Conservation (phyloP, 1,284 basidiomycete species). For the Fomitopsis palustris region DNA sequence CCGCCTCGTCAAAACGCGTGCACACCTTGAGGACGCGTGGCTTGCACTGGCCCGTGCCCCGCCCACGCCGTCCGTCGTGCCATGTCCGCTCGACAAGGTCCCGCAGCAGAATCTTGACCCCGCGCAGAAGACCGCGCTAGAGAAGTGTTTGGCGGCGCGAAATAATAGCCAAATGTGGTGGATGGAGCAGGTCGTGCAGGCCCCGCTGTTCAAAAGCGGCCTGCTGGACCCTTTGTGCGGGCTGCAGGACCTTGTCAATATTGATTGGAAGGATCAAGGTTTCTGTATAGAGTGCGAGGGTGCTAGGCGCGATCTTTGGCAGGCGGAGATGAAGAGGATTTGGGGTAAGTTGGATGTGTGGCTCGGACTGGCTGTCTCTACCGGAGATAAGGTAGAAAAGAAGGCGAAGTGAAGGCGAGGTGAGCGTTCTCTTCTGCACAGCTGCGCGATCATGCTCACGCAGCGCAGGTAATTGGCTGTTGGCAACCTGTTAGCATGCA, state of each 20-base stretch:
- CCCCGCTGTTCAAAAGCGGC: conserved; percentile 24
- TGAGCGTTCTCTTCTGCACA: not conserved
- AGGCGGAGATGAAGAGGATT: conserved; percentile 20
- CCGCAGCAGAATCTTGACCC: not conserved
- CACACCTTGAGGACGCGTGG: conserved; percentile 23
- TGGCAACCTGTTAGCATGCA: too few relatives aligned
- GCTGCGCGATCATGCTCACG: not conserved
- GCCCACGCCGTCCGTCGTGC: conserved; percentile 16
- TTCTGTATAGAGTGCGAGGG: conserved; percentile 30
- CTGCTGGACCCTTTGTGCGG: conserved; percentile 32
- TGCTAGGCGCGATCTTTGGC: conserved; percentile 21
- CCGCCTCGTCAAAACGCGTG: conserved; percentile 19
- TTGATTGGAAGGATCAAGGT: conserved; percentile 27
- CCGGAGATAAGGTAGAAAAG: not conserved
- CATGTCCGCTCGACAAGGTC: conserved; percentile 17
- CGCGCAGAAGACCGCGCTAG: conserved; percentile 6
- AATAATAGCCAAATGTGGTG: conserved; percentile 12
- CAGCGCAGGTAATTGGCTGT: too few relatives aligned
- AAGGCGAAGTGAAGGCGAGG: not conserved
- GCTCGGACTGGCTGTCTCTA: conserved; percentile 18
- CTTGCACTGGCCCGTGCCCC: conserved; percentile 15
- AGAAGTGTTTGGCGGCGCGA: conserved; percentile 11
- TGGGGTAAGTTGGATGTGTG: conserved; percentile 28
- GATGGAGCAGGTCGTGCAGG: conserved; percentile 19
- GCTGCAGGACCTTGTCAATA: conserved; percentile 23